Percentiles rank a stretch among this genome's conserved stretches.
phyloP scores from a whole-genome alignment of 495 filamentous ascomycete genomes.

The Aspergillus mulundensis region DNA sequence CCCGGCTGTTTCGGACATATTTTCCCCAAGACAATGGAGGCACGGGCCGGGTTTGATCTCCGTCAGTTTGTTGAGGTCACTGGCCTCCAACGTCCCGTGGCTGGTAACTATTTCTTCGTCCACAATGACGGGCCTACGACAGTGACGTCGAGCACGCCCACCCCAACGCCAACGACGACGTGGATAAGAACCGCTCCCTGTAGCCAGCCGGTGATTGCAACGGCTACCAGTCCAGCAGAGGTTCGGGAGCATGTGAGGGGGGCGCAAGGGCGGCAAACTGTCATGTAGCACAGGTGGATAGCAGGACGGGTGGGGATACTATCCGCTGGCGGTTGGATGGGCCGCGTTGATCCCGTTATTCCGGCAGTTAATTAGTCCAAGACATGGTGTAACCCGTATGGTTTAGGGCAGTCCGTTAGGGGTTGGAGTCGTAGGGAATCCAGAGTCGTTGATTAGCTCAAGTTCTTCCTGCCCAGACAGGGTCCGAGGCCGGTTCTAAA shows the following conservation, averaged over 20 bases:
- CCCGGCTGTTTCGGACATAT: conserved; percentile 29
- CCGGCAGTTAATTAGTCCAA: conserved; percentile 1
- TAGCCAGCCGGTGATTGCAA: conserved; percentile 4
- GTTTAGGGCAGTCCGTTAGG: background rate
- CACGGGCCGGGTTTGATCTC: conserved; percentile 32
- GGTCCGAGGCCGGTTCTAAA: background rate
- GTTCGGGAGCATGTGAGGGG: conserved; percentile 15
- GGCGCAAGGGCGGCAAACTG: conserved; percentile 1
- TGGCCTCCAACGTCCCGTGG: conserved; percentile 23
- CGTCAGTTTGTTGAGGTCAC: conserved; percentile 27
- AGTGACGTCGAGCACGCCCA: conserved; percentile 6
- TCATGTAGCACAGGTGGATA: conserved; percentile 10
- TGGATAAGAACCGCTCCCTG: conserved; percentile 8
- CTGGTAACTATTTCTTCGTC: conserved; percentile 37
- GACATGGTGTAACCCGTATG: conserved; percentile 1
- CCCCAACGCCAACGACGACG: conserved; percentile 12
- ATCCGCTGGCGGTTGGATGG: conserved; percentile 2
- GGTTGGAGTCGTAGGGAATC: background rate
- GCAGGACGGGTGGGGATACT: background rate
- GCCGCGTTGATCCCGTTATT: conserved; percentile 6
- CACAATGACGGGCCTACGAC: conserved; percentile 16
- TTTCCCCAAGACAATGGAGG: conserved; percentile 19
- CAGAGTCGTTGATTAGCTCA: background rate
- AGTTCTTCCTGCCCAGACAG: background rate
- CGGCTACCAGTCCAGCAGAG: background rate